Conservation (phyloP, 2,329 filamentous ascomycete species). For the Fusarium odoratissimum region DNA sequence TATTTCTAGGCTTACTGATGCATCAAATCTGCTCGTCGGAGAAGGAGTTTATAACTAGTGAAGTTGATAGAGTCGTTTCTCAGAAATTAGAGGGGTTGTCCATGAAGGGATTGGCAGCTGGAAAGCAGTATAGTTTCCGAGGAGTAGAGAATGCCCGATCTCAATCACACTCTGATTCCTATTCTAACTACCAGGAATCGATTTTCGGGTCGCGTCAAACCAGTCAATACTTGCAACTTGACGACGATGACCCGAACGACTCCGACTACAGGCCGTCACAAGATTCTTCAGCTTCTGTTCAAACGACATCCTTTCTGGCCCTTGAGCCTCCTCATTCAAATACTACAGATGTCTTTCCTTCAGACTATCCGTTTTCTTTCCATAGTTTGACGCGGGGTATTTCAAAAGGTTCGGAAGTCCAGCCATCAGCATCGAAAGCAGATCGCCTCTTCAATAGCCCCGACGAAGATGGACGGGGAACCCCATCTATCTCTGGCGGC, state of each 20-base stretch:
- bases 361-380: background rate
- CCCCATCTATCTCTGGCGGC: background rate
- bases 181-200: background rate
- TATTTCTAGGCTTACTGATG: slow-evolving; percentile 23
- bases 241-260: background rate
- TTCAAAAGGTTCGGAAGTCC: background rate
- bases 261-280: background rate
- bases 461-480: background rate
- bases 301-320: background rate
- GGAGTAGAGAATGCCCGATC: background rate
- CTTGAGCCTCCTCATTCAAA: background rate
- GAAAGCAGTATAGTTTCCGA: background rate
- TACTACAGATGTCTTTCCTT: background rate
- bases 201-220: background rate
- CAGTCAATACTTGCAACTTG: background rate
- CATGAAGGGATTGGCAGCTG: background rate
- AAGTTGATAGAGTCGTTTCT: slow-evolving; percentile 10
- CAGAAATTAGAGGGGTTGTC: background rate
- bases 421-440: background rate
- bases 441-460: background rate
- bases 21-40: slow-evolving; percentile 8
- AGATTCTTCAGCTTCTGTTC: background rate
- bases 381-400: background rate
- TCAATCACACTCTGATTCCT: background rate
- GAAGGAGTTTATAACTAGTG: background rate